phyloP scores from a whole-genome alignment of 495 filamentous ascomycete species.

The Aspergillus cavernicola region DNA sequence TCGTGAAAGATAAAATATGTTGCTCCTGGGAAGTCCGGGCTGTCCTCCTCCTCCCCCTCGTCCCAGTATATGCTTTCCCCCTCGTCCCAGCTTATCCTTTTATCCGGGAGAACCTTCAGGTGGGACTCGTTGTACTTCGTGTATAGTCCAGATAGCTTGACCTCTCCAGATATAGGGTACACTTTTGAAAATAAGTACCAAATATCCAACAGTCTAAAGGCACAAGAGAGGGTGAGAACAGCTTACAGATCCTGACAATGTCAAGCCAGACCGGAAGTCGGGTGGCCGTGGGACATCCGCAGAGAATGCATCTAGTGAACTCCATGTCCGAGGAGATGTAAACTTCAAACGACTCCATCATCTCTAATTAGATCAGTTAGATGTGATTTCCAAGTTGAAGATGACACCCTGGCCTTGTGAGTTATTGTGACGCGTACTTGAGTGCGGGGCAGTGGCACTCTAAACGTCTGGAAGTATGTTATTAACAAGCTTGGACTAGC shows the following conservation, averaged over 20 bases:
- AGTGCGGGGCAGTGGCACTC: no score
- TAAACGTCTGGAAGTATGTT: no score
- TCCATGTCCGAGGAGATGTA: background rate
- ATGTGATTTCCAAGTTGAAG: background rate
- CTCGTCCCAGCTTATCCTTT: background rate
- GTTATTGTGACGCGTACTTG: no score
- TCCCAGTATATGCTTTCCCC: background rate
- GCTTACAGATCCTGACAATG: background rate
- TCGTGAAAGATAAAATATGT: constrained; percentile 6
- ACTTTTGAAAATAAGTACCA: background rate
- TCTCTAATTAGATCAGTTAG: background rate
- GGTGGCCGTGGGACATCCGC: background rate
- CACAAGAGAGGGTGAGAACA: no score
- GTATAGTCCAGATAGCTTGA: background rate
- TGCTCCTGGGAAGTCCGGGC: background rate
- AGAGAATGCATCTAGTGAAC: constrained; percentile 4
- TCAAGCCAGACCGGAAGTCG: background rate
- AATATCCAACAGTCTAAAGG: background rate
- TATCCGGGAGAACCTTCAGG: background rate
- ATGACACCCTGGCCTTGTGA: no score
- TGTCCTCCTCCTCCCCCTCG: background rate
- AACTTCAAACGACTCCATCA: background rate
- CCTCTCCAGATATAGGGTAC: background rate
- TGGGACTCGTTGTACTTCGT: background rate
- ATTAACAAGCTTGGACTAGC: no score